Base-by-base conservation (phyloP, 169 alveolate species). In the Cryptosporidium meleagridis region DNA sequence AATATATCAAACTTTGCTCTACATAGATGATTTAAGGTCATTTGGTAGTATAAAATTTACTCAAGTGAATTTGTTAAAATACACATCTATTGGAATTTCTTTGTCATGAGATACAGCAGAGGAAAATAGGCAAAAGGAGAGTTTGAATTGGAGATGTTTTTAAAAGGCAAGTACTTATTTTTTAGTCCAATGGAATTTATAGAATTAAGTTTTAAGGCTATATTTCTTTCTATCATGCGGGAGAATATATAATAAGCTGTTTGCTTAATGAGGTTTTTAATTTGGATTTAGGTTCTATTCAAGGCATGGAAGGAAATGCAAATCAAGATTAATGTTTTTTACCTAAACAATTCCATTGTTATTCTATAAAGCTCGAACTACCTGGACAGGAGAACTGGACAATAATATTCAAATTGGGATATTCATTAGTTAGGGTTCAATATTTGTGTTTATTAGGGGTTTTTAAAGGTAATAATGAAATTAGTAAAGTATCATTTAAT, bases 1-100 rank as follows among this genome's bases (percentile, higher is more conserved):
- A 59, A 73, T 37, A 73, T 73, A 55, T 73, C 86, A 6, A 73
- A 55, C 48, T 37, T 73, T 33, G 52, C 71, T 18, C 26, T 73
- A 29, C 44, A 73, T 5, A 73, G 86, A 39, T 52, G 52, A 53
- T 31, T 29, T 65, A 33, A 37, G 52, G 31, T 65, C 72, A 37
- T 10, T 7, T 31, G 23, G 72, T 21, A n/a, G 67, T 48, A 5
- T 21, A 55, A 9, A 9, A 10, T 26, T 8, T 2, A n/a, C 37
- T 55, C 2, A 2, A 55, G 10, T 3, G 8, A 2, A 26, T 9
- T 6, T 16, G 3, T 55, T 8, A 55, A 16, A 9, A 10, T 10
- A 1, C 35, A 5, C 23, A 6, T 21, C 9, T n/a, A 55, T 7
- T 23, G 14, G 12, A n/a, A 21, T 3, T 55, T 23, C 18, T 53